Conservation (phyloP, 495 filamentous ascomycete genomes). For the Aspergillus funiculosus region DNA sequence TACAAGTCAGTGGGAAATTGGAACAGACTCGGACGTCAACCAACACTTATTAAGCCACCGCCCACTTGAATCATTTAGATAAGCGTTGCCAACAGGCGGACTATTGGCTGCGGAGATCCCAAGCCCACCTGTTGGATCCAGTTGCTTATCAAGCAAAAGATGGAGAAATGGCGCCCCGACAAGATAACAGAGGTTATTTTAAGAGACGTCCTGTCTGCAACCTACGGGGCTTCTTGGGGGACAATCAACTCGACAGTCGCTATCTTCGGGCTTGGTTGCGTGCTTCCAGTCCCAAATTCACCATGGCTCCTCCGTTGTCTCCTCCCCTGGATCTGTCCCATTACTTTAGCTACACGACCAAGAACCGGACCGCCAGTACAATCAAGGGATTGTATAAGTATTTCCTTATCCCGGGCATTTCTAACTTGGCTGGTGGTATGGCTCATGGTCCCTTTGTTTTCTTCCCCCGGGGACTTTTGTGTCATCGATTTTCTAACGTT, state of each 20-base stretch:
- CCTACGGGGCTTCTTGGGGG: too few species aligned
- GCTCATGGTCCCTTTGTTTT: slow-evolving; percentile 3
- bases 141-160: slow-evolving; percentile 14
- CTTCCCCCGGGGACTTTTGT: not conserved
- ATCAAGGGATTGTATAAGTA: slow-evolving; percentile 84
- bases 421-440: slow-evolving; percentile 83
- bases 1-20: too few species aligned
- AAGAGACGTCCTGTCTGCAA: too few species aligned
- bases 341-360: slow-evolving; percentile 64
- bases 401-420: slow-evolving; percentile 71
- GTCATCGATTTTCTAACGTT: not conserved
- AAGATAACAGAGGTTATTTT: too few species aligned
- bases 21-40: too few species aligned
- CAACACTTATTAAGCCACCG: not conserved
- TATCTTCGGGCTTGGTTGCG: not conserved
- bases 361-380: slow-evolving; percentile 53
- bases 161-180: too few species aligned
- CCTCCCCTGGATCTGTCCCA: slow-evolving; percentile 70
- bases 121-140: slow-evolving; percentile 1
- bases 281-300: not conserved
- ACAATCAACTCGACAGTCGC: too few species aligned
- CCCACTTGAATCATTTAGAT: not conserved
- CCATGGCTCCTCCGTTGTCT: slow-evolving; percentile 21
- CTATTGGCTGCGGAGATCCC: slow-evolving; percentile 8
- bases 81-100: not conserved